Base-by-base conservation (phyloP, 1,284 basidiomycete genomes). In the Hemileccinum hortonii region DNA sequence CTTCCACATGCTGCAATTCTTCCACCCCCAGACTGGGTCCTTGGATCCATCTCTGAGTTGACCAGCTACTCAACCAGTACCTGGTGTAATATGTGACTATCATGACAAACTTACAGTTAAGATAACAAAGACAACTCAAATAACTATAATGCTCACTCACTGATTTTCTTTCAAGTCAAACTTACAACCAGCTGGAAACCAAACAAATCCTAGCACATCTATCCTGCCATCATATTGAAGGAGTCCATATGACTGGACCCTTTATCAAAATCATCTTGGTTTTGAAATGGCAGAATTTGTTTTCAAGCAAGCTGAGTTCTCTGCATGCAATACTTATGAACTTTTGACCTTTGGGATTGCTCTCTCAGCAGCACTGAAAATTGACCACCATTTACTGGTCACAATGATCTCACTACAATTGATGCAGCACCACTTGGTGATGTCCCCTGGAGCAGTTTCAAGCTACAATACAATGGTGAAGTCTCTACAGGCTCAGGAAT, bases 201-300 rank as follows among this genome's bases (percentile, higher is more conserved):
- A 41, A 30, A 33, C 61, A 40, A 41, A 47, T 14, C 45, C 44
- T 3, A 41, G 44, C 14, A 44, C 53, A 0, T 14, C 32, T n/a
- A 54, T 56, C 8, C 48, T 50, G 4, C 53, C 49, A 19, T 38
- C 36, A 9, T 22, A 40, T 40, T 37, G 50, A 33, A 40, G 40
- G 19, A 36, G 26, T 29, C 35, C 51, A 4, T 30, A 58, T 37
- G 58, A 64, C 40, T 59, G 58, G 61, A 22, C 18, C 4, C 52
- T 63, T 1, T 66, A 55, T 41, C 37, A 47, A 7, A 47, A 41
- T 18, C 41, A 49, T 14, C 9, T 55, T 1, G 26, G 59, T 15
- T 65, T 65, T 33, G 60, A 64, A 26, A 48, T 53, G 1, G 57
- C 60, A 1, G 58, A 66, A 11, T 60, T 65, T 37, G 43, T 64